These are phyloP conservation scores for Morella rubra DNA, from an alignment of 306 rosid species.

Conservation along the genomic window DNA sequence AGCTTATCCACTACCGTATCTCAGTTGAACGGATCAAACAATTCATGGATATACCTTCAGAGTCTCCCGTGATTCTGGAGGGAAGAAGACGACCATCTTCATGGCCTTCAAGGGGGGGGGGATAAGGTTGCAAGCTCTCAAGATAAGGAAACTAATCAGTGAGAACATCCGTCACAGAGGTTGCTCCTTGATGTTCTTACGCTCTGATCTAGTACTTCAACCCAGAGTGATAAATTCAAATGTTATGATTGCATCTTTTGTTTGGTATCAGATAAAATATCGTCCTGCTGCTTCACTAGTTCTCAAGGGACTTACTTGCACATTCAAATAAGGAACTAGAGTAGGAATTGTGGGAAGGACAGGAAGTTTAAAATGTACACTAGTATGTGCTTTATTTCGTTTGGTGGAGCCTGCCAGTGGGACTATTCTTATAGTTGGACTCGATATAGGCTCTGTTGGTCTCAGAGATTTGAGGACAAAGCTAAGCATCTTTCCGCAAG, in stretches of 20 bases:
- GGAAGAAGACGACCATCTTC: conserved; percentile 41
- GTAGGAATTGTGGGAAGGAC: conserved; percentile 68
- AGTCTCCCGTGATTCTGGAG: conserved; percentile 49
- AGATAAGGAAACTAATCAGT: conserved; percentile 25
- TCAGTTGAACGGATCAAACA: conserved; percentile 60
- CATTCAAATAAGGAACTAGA: conserved; percentile 48
- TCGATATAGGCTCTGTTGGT: conserved; percentile 54
- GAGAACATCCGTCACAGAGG: not conserved
- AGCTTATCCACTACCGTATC: conserved; percentile 40
- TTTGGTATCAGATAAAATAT: conserved; percentile 40
- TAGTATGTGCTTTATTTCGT: conserved; percentile 56
- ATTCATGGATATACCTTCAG: conserved; percentile 50
- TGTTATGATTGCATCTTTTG: not conserved
- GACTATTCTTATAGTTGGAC: conserved; percentile 44
- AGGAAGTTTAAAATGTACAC: conserved; percentile 63
- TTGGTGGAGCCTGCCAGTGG: conserved; percentile 55
- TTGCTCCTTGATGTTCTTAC: not conserved
- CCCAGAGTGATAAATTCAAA: not conserved
- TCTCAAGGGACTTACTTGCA: conserved; percentile 53
- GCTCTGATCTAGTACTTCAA: not conserved
- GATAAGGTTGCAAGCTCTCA: conserved; percentile 41
- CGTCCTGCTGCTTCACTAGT: conserved; percentile 49
- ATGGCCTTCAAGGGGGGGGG: conserved; percentile 60
- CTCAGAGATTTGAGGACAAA: conserved; percentile 55
- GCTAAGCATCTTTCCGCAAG: conserved; percentile 69